Evolutionary conservation across 768 basidiomycete species (phyloP).

Genomic region (Pisolithus orientalis): DNA sequence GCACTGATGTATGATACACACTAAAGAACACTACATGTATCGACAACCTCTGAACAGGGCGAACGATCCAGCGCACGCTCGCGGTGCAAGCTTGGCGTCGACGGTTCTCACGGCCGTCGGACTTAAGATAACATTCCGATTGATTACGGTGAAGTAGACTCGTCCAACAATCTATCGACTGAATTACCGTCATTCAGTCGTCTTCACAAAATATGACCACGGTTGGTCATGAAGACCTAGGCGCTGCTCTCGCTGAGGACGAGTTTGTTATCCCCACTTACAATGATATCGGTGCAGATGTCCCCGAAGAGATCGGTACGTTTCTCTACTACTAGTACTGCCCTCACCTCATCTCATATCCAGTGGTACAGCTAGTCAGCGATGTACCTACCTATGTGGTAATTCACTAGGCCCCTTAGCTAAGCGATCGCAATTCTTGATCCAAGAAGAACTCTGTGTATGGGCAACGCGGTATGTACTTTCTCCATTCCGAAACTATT

Average conservation of each 20-base stretch:
- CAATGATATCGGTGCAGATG: slow-evolving; percentile 38
- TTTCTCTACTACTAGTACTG: slow-evolving; percentile 2
- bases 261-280: slow-evolving; percentile 58
- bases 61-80: too few species aligned
- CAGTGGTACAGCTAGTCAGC: slow-evolving; percentile 33
- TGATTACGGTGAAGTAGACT: too few species aligned
- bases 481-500: slow-evolving; percentile 6
- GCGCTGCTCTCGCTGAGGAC: slow-evolving; percentile 34
- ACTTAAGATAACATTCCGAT: too few species aligned
- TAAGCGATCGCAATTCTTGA: slow-evolving; percentile 61
- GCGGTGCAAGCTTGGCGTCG: too few species aligned
- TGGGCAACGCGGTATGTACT: slow-evolving; percentile 67
- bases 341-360: slow-evolving; percentile 3
- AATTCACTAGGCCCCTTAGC: slow-evolving; percentile 89
- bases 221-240: slow-evolving; percentile 12
- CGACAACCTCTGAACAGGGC: too few species aligned
- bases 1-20: too few species aligned
- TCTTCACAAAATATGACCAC: slow-evolving; percentile 7
- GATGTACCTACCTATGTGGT: slow-evolving; percentile 85
- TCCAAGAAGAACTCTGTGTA: slow-evolving; percentile 76
- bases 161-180: too few species aligned
- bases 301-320: slow-evolving; percentile 34
- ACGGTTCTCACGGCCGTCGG: too few species aligned
- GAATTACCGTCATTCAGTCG: neutral
- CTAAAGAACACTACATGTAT: too few species aligned